Evolutionary conservation across 2,329 filamentous ascomycete species (phyloP), one percentile per base, ranked within the genome.

Genomic region (Clathrospora elynae): DNA sequence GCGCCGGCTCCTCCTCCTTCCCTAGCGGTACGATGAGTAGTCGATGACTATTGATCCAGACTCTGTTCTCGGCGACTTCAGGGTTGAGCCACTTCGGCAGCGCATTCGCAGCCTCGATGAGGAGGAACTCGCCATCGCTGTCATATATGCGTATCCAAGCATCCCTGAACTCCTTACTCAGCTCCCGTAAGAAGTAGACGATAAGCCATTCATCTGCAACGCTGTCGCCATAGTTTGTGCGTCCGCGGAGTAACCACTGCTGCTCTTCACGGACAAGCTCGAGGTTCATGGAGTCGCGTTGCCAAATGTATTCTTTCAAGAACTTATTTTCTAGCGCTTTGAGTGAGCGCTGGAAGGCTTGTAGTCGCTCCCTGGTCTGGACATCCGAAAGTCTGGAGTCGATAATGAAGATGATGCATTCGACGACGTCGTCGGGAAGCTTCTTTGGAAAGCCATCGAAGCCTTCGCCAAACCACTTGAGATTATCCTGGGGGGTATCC

Each of bases 161-260:
- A 46, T 86, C 78, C 4, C 82, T 75, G 59, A 88, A 88, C 24
- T 80, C 77, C 56, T 79, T 87, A 57, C 86, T 91, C 57, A 97
- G 73, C 71, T 95, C 86, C 30, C 88, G 83, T 19, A 99, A 76
- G 4, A 97, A 74, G 71, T 91, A 96, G 13, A 97, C 91, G 46
- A 97, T 85, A 5, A 97, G 80, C 95, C 93, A 99, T 74, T 99
- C 95, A 60, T 99, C 93, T 62, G 96, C 92, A 3, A 97, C 85
- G 0, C 90, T 93, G 70, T 99, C 95, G 6, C 92, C 91, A 61
- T 90, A 97, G 66, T 92, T 88, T 1, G 90, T 93, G 36, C 78
- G 76, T 13, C 92, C 92, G 51, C 83, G 80, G 5, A 99, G 78
- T 51, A 85, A 84, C 56, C 74, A 77, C 34, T 70, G 64, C 2